These are phyloP conservation scores for Hypomontagnella monticulosa DNA, from an alignment of 495 filamentous ascomycete species.

Conservation along the genomic window DNA sequence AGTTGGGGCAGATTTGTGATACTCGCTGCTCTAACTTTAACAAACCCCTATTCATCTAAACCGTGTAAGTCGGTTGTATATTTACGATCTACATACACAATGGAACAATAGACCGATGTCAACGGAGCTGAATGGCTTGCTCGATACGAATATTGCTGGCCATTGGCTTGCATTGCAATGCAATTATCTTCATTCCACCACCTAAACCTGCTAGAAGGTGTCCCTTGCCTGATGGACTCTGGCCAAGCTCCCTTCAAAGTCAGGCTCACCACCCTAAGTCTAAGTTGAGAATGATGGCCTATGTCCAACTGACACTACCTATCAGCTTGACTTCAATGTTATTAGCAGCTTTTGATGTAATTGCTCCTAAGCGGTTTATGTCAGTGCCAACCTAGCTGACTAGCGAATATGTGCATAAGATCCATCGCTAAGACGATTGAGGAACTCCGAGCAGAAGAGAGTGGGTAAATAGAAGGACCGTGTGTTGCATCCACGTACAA, in stretches of 20 bases:
- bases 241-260: too few relatives aligned
- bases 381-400: constrained; percentile 33
- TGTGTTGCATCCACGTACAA: constrained; percentile 35
- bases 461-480: constrained; percentile 39
- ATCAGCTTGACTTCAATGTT: constrained; percentile 1
- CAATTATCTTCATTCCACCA: too few relatives aligned
- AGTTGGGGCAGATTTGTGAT: constrained; percentile 25
- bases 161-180: too few relatives aligned
- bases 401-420: constrained; percentile 41
- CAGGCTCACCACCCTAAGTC: too few relatives aligned
- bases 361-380: constrained; percentile 14
- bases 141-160: too few relatives aligned
- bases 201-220: too few relatives aligned
- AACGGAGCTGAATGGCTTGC: too few relatives aligned
- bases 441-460: constrained; percentile 35
- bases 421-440: constrained; percentile 32
- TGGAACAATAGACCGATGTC: too few relatives aligned
- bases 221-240: too few relatives aligned
- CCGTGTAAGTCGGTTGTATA: constrained; percentile 12
- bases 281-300: too few relatives aligned
- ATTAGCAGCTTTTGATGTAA: constrained; percentile 11
- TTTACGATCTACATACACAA: background rate
- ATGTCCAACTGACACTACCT: background rate
- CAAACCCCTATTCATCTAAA: constrained; percentile 33
- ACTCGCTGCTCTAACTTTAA: constrained; percentile 35